Base-by-base conservation (phyloP, 192 early-diverging fungal species). In the Coemansia sp. region DNA sequence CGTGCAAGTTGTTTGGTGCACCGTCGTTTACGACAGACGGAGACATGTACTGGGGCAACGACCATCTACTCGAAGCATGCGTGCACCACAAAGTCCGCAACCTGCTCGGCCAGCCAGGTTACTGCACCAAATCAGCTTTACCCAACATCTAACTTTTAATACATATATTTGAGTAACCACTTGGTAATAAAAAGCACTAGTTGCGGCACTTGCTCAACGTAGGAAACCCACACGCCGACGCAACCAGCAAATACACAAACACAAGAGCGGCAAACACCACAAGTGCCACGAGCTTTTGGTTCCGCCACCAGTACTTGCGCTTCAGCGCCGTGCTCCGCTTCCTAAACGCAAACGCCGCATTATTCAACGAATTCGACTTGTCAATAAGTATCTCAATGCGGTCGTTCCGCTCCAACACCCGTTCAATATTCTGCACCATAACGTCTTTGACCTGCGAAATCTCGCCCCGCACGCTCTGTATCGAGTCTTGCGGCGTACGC, bases 301-400 rank as follows among this genome's bases (percentile, higher is more conserved):
- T 95, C 71, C 95, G 94, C 92, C 92, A 97, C 93, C 93, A 97
- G 90, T 93, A 91, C 62, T 86, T 83, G 42, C 93, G 84, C 72
- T 88, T 90, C 31, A 97, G 71, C 20, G 87, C 85, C 31, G 91
- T 94, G 69, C 89, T 91, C 28, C 94, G 78, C 75, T 89, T 94
- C 67, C 90, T 89, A 74, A 97, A 97, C 1, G 89, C 91, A 86
- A 91, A 93, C 4, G 93, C 93, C 37, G 88, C 87, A 60, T 92
- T 92, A 62, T 90, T 94, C 65, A 97, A 74, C 68, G 69, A 87
- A 60, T 93, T 91, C 5, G 93, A 94, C 78, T 95, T 95, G 81
- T 95, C 92, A 8, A 95, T 91, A 10, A 97, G 77, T 22, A 93
- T 84, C 36, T 95, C 92, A 68, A 94, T 93, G 8, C 93, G 79